Base-by-base conservation (phyloP, 1,139 yeast species). In the Taphrina confusa region DNA sequence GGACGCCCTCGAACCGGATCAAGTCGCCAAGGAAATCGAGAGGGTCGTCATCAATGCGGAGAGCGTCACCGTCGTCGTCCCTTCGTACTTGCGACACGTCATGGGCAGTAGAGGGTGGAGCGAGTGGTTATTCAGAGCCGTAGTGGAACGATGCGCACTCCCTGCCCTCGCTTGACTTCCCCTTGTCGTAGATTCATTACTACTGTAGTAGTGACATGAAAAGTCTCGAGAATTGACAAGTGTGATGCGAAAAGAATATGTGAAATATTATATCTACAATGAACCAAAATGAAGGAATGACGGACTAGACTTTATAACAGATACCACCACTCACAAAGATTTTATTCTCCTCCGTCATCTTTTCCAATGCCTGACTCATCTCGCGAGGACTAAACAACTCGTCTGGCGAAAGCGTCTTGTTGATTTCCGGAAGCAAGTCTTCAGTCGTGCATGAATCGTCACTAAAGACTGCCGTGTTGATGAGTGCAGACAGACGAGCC, bases 281-380 rank as follows among this genome's bases (percentile, higher is more conserved):
- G n/a, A n/a, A n/a, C n/a, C n/a, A n/a, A n/a, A n/a, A n/a, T 3
- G 23, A 36, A 36, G 22, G 4, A 33, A 12, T n/a, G 16, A 12
- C 6, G 4, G 6, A 33, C 16, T 54, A 54, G 6, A 54, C 51
- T 27, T 44, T 42, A 33, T 54, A 54, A 25, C 49, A 45, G 2
- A 54, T 46, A 11, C 58, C 58, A 23, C 58, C 58, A 54, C 50
- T 40, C 18, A 34, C 34, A 34, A 54, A 73, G 57, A 75, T 68
- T 66, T 73, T 73, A 63, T 73, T 73, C 40, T 69, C 69, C 4
- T 69, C 75, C 45, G 69, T 67, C 75, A 76, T 70, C 60, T 65
- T 62, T 42, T 66, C 60, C 51, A 76, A 65, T 2, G 76, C 78
- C 1, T 74, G 74, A 22, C 61, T 61, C 4, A 71, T 71, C 64